Evolutionary conservation across 768 basidiomycete species (phyloP).

Genomic region (Mycena belliarum): DNA sequence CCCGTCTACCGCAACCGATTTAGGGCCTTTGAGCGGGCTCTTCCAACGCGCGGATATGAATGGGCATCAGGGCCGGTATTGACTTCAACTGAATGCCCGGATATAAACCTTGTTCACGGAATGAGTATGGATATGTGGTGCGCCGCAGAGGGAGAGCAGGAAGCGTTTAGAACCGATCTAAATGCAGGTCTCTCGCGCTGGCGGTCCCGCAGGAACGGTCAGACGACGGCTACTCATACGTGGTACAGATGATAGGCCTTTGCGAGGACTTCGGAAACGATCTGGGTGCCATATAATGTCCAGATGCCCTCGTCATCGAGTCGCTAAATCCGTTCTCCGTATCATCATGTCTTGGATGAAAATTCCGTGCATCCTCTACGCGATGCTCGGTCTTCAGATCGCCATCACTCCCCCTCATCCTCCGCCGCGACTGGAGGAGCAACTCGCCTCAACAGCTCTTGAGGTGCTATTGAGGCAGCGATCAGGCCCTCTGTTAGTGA

Average conservation of each 20-base stretch:
- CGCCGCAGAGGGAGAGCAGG: slow-evolving; percentile 12
- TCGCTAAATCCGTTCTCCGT: slow-evolving; percentile 9
- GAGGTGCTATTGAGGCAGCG: slow-evolving; percentile 40
- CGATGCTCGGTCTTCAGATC: slow-evolving; percentile 44
- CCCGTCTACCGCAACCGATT: slow-evolving; percentile 16
- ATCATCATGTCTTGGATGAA: slow-evolving; percentile 35
- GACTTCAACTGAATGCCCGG: slow-evolving; percentile 21
- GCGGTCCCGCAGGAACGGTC: slow-evolving; percentile 23
- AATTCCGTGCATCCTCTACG: slow-evolving; percentile 44
- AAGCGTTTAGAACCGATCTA: slow-evolving; percentile 13
- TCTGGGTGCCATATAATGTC: slow-evolving; percentile 20
- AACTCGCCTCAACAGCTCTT: slow-evolving; percentile 34
- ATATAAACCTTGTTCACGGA: slow-evolving; percentile 23
- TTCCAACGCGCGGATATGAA: slow-evolving; percentile 22
- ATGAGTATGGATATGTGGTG: slow-evolving; percentile 13
- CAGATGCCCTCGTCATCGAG: neutral
- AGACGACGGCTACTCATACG: slow-evolving; percentile 8
- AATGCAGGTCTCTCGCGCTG: slow-evolving; percentile 6
- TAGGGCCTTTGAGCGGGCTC: slow-evolving; percentile 11
- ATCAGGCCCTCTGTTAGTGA: slow-evolving; percentile 33
- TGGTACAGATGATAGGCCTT: slow-evolving; percentile 13
- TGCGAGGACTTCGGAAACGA: slow-evolving; percentile 20
- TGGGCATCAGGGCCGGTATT: slow-evolving; percentile 7
- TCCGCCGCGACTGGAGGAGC: slow-evolving; percentile 36
- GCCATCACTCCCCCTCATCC: slow-evolving; percentile 49